These are phyloP conservation scores for Chlorella vulgaris DNA, from an alignment of 139 green algal genomes.

Conservation along the genomic window DNA sequence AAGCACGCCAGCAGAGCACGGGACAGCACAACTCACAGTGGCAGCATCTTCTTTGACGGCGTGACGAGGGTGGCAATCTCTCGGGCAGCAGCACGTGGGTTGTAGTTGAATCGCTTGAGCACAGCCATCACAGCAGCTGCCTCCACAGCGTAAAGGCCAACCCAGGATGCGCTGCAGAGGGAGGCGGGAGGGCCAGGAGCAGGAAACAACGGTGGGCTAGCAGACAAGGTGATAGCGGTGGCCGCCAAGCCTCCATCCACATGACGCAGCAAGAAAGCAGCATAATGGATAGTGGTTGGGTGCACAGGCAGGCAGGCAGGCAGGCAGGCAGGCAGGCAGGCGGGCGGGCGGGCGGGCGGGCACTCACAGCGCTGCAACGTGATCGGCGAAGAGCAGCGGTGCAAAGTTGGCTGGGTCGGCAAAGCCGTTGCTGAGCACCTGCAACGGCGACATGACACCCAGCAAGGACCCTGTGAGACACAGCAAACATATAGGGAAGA, in stretches of 20 bases:
- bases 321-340: neutral
- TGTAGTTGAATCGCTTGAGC: constrained; percentile 45
- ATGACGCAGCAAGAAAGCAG: no score
- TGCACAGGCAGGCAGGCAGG: neutral
- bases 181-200: neutral
- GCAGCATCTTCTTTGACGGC: constrained; percentile 71
- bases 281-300: no score
- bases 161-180: constrained; percentile 62
- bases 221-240: neutral
- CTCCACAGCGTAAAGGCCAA: constrained; percentile 69
- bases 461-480: no score
- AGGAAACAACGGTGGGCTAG: neutral
- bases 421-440: constrained; percentile 26
- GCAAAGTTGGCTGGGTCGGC: neutral
- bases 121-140: constrained; percentile 60
- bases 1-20: no score
- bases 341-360: neutral
- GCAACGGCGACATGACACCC: neutral
- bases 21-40: no score
- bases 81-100: neutral
- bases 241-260: no score
- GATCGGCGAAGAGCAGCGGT: constrained; percentile 51
- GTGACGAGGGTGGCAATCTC: constrained; percentile 47
- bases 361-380: constrained; percentile 64
- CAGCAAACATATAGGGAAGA: no score